Percentiles rank a stretch among this genome's conserved stretches.
These are phyloP conservation scores for Durusdinium trenchii DNA, from an alignment of 73 alveolate species.

Conservation along the genomic window DNA sequence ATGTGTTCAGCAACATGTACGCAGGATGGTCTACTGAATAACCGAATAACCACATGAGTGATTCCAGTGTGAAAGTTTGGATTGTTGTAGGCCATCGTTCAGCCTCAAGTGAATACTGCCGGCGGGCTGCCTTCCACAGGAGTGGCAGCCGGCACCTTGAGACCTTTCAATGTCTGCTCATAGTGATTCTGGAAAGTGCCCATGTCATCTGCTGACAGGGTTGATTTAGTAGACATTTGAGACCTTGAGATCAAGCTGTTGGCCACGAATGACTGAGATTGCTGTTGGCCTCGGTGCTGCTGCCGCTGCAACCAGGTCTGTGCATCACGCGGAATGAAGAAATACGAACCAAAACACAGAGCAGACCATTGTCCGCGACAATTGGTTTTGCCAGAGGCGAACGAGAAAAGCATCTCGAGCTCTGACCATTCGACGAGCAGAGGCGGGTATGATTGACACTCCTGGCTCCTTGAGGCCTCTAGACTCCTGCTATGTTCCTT, in stretches of 20 bases:
- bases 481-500: too few relatives aligned
- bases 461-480: too few relatives aligned
- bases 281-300: conserved; percentile 83
- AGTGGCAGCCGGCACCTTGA: conserved; percentile 3
- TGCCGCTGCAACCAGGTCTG: conserved; percentile 33
- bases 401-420: conserved; percentile 49
- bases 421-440: conserved; percentile 41
- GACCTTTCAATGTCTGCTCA: not conserved
- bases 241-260: not conserved
- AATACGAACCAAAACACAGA: not conserved
- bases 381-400: not conserved
- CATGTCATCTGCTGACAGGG: not conserved
- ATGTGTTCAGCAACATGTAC: too few relatives aligned
- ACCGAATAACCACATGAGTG: too few relatives aligned
- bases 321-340: too few relatives aligned
- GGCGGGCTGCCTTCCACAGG: conserved; percentile 13
- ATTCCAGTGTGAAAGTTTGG: too few relatives aligned
- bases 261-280: too few relatives aligned
- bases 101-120: conserved; percentile 13
- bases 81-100: conserved; percentile 55
- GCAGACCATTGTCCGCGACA: not conserved
- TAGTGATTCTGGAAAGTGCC: too few relatives aligned
- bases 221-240: not conserved
- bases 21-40: too few relatives aligned
- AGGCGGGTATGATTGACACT: too few relatives aligned